Conservation (phyloP, 1,284 basidiomycete genomes). For the Vanrija sp. region DNA sequence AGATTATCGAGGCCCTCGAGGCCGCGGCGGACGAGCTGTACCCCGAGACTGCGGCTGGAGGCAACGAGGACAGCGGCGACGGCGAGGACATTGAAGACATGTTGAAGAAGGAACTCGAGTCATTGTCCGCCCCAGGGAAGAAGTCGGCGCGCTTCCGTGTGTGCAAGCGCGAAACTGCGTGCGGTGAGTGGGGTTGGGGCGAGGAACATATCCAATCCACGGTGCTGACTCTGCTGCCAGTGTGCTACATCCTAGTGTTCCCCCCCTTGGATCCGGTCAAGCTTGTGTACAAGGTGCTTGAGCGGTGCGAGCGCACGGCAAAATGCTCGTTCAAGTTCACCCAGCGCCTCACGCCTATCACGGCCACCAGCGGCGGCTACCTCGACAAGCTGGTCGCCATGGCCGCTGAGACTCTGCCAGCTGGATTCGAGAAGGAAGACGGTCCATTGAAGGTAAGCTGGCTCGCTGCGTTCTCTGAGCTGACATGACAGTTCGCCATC, state of each 20-base stretch:
- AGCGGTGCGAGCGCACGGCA: conserved; percentile 31
- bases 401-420: conserved; percentile 13
- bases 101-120: conserved; percentile 38
- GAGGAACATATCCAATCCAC: background rate
- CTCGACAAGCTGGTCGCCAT: conserved; percentile 23
- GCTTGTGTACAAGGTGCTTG: conserved; percentile 33
- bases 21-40: conserved; percentile 42
- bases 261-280: conserved; percentile 18
- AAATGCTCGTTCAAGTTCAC: conserved; percentile 37
- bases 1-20: conserved; percentile 41
- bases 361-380: conserved; percentile 21
- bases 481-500: conserved; percentile 33
- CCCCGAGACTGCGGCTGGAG: conserved; percentile 26
- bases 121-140: conserved; percentile 18
- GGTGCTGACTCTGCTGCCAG: conserved; percentile 14
- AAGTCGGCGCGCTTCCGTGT: conserved; percentile 38
- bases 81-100: conserved; percentile 39
- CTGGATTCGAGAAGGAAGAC: conserved; percentile 8
- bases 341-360: conserved; percentile 36
- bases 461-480: background rate
- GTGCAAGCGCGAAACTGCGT: conserved; percentile 23
- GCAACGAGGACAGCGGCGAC: conserved; percentile 17
- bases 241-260: conserved; percentile 28
- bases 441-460: conserved; percentile 10
- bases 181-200: conserved; percentile 21